Evolutionary conservation across 176 grass and related monocot genomes (phyloP), one percentile per base, ranked within the genome.

Genomic region (Musa itinerans): DNA sequence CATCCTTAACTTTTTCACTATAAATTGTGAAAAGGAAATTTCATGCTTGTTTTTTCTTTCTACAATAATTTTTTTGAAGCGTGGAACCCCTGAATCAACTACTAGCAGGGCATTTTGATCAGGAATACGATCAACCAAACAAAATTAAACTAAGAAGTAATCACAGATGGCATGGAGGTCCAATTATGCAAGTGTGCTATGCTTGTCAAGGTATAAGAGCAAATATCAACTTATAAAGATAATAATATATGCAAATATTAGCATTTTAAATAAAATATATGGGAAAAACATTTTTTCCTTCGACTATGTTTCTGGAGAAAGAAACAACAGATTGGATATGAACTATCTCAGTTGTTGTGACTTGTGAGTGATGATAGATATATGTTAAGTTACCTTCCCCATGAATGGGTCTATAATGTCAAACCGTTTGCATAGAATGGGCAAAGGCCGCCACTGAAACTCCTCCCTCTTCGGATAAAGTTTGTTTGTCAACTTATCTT

Each of bases 361-460:
- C 16, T n/a, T 17, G 50, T 15, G 19, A 69, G 34, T n/a, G 14
- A 70, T 21, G 34, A 65, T 57, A 34, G 68, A 68, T 24, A 27
- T 13, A 2, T 6, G 65, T 43, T 21, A 73, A 49, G 70, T 85
- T 91, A 91, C 90, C 90, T 98, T 93, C 59, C 94, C 90, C 90
- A 98, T 98, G 79, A 87, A 98, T 85, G 94, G 90, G 77, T 98
- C 94, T 54, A 89, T 73, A 12, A 93, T 84, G 83, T 98, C 94
- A 85, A 98, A 98, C 64, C 90, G 88, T 81, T 98, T 98, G 82
- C 94, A 98, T 74, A 98, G 79, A 78, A 98, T 82, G 56, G 94
- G 88, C 65, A 86, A 71, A 61, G 94, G 94, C 50, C 94, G 76
- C 90, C 94, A 91, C 73, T 98, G 85, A 61, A 93, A 93, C 71